Base-by-base conservation (phyloP, 2,329 filamentous ascomycete species). In the Neoascochyta sp. region DNA sequence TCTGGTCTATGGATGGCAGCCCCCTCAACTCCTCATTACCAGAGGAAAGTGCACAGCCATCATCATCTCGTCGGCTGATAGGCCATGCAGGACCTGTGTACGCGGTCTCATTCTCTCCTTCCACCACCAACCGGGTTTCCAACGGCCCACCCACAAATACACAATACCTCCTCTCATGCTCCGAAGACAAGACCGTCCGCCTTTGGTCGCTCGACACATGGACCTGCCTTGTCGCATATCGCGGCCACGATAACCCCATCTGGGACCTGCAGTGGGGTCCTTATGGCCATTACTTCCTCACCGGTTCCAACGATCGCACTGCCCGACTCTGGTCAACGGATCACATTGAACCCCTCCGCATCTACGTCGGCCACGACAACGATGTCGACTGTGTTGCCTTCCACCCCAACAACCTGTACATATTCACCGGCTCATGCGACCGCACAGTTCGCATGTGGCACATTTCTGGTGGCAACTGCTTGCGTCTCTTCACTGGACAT, bases 381-480 rank as follows among this genome's bases (percentile, higher is more conserved):
- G 83, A 87, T 47, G 86, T 95, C n/a, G 93, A 93, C 29, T 80
- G 81, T 23, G 74, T 95, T n/a, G 74, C 84, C 9, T 98, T 92
- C 80, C 92, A 98, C 53, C 87, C 90, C 0, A 98, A 98, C 57
- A 87, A 86, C 11, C 79, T 84, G 5, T 98, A 96, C 51, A 71
- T 95, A 24, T 95, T 98, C 63, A 95, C 92, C 0, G 88, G 85
- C 3, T 93, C 87, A 9, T 85, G 85, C 45, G 89, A 98, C 63
- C 90, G 90, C 62, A 92, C 88, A 0, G 86, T 96, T 18, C 82
- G 92, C 16, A 96, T 98, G 90, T 98, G 92, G 92, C 82, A 88
- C 7, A 78, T 95, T n/a, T 76, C 80, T 8, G 90, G 83, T 7
- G 92, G 92, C 16, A 81, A 82, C 40, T 87, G 88, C 19, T 86